These are phyloP conservation scores for Phialophora tarda DNA, from an alignment of 2,329 filamentous ascomycete species.

Conservation along the genomic window DNA sequence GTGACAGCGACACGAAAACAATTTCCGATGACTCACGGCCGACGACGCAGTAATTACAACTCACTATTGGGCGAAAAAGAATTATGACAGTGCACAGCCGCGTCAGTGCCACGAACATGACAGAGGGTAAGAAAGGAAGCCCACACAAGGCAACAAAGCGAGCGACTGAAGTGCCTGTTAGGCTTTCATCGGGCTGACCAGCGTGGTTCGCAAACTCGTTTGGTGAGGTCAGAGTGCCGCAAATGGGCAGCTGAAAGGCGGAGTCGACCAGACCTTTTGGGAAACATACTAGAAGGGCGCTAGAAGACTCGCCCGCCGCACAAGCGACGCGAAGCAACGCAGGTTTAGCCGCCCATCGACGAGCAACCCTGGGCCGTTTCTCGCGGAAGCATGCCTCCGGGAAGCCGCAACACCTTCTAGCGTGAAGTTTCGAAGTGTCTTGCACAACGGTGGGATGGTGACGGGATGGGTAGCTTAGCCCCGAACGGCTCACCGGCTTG, in stretches of 20 bases:
- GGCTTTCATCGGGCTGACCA: constrained; percentile 5
- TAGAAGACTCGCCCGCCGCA: not conserved
- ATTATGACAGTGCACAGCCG: not conserved
- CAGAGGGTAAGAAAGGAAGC: not conserved
- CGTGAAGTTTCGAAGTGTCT: constrained; percentile 3
- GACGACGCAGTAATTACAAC: not conserved
- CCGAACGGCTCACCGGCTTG: not conserved
- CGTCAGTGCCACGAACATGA: not conserved
- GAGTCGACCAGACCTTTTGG: not conserved
- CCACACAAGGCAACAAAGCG: not conserved
- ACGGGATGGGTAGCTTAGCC: not conserved
- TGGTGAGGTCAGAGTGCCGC: not conserved
- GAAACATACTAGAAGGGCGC: constrained; percentile 11
- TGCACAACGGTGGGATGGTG: not conserved
- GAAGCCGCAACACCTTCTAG: not conserved
- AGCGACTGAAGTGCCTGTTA: constrained; percentile 3
- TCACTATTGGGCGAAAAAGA: not conserved
- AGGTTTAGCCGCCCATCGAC: not conserved
- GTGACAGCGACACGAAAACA: not conserved
- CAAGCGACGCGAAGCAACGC: not conserved
- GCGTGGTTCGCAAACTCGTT: constrained; percentile 4
- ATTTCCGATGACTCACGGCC: not conserved
- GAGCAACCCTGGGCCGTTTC: not conserved
- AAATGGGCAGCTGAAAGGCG: not conserved
- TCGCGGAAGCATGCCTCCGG: not conserved